These are phyloP conservation scores for Fusarium guadeloupense DNA, from an alignment of 2,329 filamentous ascomycete genomes.

Conservation along the genomic window DNA sequence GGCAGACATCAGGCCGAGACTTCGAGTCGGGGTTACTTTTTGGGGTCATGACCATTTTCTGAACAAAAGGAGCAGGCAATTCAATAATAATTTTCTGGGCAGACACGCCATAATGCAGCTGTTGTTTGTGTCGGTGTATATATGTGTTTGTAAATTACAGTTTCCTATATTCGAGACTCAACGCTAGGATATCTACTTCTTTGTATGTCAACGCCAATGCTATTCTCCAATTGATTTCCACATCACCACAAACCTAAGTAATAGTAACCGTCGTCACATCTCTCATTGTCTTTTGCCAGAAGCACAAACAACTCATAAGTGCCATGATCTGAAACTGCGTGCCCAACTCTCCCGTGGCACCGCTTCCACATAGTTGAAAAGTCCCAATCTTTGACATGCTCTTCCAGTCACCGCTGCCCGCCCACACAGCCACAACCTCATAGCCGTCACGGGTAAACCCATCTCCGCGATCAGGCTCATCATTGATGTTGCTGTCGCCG, in stretches of 20 bases:
- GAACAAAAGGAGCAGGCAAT: no score
- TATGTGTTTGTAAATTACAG: no score
- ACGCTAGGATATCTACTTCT: no score
- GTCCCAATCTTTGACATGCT: conserved; percentile 18
- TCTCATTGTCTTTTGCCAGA: conserved; percentile 15
- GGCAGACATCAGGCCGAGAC: neutral
- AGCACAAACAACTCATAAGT: conserved; percentile 29
- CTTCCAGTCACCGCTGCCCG: conserved; percentile 9
- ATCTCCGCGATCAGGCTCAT: neutral
- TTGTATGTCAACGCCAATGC: no score
- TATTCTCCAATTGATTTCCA: neutral
- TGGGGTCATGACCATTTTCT: no score
- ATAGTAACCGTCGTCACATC: neutral
- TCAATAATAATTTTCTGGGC: no score
- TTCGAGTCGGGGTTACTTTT: no score
- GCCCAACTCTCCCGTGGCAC: conserved; percentile 25
- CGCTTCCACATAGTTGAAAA: conserved; percentile 31
- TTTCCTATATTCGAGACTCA: no score
- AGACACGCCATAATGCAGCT: no score
- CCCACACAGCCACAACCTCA: conserved; percentile 32
- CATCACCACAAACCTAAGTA: neutral
- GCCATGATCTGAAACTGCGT: conserved; percentile 30
- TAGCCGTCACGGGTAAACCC: conserved; percentile 28
- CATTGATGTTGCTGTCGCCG: neutral
- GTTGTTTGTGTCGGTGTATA: no score